Evolutionary conservation across 1,139 yeast species (phyloP), one percentile per base, ranked within the genome.

Genomic region (Meyerozyma elateridarum): DNA sequence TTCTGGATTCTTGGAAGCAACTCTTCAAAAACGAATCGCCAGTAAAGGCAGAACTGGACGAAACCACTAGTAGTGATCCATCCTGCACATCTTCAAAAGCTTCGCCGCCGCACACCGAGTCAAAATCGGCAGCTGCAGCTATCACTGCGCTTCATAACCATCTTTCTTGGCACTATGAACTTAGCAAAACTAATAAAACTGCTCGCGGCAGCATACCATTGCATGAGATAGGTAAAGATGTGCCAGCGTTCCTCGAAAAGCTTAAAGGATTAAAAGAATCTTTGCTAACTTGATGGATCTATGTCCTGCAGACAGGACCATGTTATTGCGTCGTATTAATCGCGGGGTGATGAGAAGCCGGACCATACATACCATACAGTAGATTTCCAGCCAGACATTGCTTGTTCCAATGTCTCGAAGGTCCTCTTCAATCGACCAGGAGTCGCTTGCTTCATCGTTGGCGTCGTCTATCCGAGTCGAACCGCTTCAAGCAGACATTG

Each of bases 1-100:
- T 59, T 22, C 58, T 62, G 22, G 36, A 41, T 57, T 54, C 29
- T 3, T 26, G 0, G 17, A 19, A 3, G 68, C 59, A n/a, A n/a
- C n/a, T n/a, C 20, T 18, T 18, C n/a, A n/a, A n/a, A n/a, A n/a
- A n/a, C n/a, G n/a, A n/a, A n/a, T 7, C 17, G 8, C 18, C 27
- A 9, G 8, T n/a, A 8, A 6, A 15, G 24, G 6, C 8, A 15
- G 29, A 19, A 29, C 5, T 14, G 15, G 19, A 9, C 30, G n/a
- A 11, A 12, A 7, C 25, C 20, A 28, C 19, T 6, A 17, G 8
- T 17, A 22, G 17, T 7, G 22, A 15, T 8, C 12, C 15, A 12
- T 14, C 14, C n/a, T n/a, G n/a, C n/a, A n/a, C n/a, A n/a, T n/a
- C n/a, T n/a, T n/a, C n/a, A n/a, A n/a, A n/a, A n/a, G n/a, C n/a